phyloP scores from a whole-genome alignment of 176 grass and related monocot genomes.

The Juncus effusus region DNA sequence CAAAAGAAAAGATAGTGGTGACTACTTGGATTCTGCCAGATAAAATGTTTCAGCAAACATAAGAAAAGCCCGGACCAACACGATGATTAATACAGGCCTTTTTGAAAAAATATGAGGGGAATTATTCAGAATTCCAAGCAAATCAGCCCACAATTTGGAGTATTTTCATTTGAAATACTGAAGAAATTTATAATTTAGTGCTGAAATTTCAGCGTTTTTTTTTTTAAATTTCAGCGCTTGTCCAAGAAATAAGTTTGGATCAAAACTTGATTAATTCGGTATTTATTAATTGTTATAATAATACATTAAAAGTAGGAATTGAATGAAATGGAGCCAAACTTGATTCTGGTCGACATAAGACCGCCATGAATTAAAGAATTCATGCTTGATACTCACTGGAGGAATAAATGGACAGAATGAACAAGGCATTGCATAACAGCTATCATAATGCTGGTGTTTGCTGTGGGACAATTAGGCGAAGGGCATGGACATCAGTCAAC shows the following conservation, averaged over 20 bases:
- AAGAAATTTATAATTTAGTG: no score
- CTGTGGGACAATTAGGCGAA: background rate
- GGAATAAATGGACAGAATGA: background rate
- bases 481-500: slow-evolving; percentile 3
- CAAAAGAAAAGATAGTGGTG: background rate
- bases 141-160: no score
- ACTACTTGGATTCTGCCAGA: background rate
- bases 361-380: slow-evolving; percentile 7
- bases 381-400: background rate
- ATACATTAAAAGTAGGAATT: no score
- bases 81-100: background rate
- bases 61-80: background rate
- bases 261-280: slow-evolving; percentile 6
- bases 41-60: background rate
- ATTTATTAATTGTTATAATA: no score
- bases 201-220: background rate
- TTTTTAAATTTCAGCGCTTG: no score
- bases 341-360: slow-evolving; percentile 1
- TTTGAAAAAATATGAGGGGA: background rate
- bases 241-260: background rate
- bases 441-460: slow-evolving; percentile 9
- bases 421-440: slow-evolving; percentile 9
- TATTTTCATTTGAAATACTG: no score
- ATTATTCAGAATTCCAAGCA: no score
- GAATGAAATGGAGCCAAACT: no score